A percentile compares a stretch with the other conserved stretches of the same genome.
These are phyloP conservation scores for Tribonema minus DNA, from an alignment of 108 stramenopile species.

Conservation along the genomic window DNA sequence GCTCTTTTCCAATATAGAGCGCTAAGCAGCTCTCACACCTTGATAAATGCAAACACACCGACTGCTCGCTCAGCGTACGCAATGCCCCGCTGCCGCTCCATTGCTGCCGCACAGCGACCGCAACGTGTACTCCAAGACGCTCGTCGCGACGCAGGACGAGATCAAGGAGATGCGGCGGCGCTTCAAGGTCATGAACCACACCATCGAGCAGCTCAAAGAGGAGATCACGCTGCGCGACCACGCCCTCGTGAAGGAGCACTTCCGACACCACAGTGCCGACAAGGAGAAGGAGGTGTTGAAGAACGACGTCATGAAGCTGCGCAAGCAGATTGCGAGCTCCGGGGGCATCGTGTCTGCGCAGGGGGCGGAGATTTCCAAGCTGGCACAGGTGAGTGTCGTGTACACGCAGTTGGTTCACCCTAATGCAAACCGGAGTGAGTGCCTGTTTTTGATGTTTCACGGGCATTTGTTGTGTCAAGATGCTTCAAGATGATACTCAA, in stretches of 20 bases:
- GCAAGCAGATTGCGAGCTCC: constrained; percentile 57
- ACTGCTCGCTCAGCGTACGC: no score
- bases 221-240: constrained; percentile 66
- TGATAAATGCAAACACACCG: no score
- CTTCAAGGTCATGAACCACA: constrained; percentile 65
- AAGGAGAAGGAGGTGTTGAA: constrained; percentile 58
- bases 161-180: constrained; percentile 62
- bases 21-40: no score
- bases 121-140: constrained; percentile 60
- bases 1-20: no score
- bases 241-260: constrained; percentile 60
- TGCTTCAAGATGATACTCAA: no score
- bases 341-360: constrained; percentile 61
- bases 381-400: no score
- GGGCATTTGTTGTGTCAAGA: no score
- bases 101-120: constrained; percentile 59
- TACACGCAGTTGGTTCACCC: no score
- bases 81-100: no score
- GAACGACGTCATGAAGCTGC: constrained; percentile 61
- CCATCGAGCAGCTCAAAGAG: constrained; percentile 65
- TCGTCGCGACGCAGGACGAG: constrained; percentile 61
- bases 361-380: constrained; percentile 59
- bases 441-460: no score
- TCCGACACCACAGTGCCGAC: constrained; percentile 53
- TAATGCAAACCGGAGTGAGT: no score